Evolutionary conservation across 257 asterid genomes (phyloP).

Genomic region (Ehretia macrophylla): DNA sequence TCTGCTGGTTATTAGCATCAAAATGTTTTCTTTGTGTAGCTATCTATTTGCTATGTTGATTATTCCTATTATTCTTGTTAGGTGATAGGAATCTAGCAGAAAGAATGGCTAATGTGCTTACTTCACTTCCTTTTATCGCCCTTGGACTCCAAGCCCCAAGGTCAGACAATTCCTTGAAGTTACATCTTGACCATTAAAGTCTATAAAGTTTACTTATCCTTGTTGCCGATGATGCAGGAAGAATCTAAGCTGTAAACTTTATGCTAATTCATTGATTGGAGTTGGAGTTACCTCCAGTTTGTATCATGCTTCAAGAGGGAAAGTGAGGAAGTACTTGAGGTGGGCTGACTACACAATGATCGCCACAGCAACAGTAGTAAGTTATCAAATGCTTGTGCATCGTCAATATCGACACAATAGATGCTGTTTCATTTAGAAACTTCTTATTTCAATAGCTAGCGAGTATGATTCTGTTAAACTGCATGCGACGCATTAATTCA

Average conservation of each 20-base stretch:
- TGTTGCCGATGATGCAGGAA: slow-evolving; percentile 46
- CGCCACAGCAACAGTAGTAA: slow-evolving; percentile 88
- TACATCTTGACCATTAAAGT: background rate
- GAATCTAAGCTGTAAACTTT: slow-evolving; percentile 64
- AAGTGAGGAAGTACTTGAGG: slow-evolving; percentile 68
- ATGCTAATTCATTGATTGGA: slow-evolving; percentile 84
- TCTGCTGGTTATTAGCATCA: slow-evolving; percentile 1
- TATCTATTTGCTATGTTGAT: background rate
- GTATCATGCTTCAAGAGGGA: slow-evolving; percentile 84
- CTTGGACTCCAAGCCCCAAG: slow-evolving; percentile 83
- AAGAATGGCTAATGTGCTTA: slow-evolving; percentile 68
- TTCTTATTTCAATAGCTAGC: too few species aligned
- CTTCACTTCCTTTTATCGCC: slow-evolving; percentile 84
- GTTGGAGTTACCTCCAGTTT: slow-evolving; percentile 86
- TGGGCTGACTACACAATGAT: slow-evolving; percentile 99
- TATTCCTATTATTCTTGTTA: slow-evolving; percentile 22
- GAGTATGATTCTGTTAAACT: too few species aligned
- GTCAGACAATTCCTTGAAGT: slow-evolving; percentile 27
- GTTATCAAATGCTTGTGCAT: background rate
- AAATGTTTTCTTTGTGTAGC: background rate
- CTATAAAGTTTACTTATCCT: background rate
- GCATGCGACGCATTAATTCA: too few species aligned
- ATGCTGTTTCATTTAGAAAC: background rate
- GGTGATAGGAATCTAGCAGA: slow-evolving; percentile 69
- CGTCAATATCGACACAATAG: background rate